Conservation (phyloP, 352 stramenopile species). For the Sclerospora graminicola region DNA sequence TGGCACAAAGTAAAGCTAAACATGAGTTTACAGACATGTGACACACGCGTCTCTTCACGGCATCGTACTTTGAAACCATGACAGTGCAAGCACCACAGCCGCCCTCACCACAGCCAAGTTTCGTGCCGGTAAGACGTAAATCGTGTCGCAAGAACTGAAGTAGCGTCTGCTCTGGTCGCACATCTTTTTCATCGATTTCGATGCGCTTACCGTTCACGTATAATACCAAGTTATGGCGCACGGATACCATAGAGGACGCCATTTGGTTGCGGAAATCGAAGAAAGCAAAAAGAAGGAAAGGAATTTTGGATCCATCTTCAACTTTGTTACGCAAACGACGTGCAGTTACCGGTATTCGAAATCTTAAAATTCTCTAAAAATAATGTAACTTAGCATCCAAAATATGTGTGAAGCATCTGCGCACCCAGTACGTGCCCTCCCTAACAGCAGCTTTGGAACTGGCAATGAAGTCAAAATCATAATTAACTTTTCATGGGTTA, state of each 20-base stretch:
- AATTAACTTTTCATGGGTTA: too few relatives aligned
- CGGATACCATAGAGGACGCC: background rate
- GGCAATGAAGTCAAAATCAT: too few relatives aligned
- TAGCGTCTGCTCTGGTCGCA: slow-evolving; percentile 65
- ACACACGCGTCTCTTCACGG: slow-evolving; percentile 27
- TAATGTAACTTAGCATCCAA: too few relatives aligned
- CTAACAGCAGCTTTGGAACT: too few relatives aligned
- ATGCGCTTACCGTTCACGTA: slow-evolving; percentile 71
- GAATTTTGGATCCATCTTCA: too few relatives aligned
- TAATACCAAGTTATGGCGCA: slow-evolving; percentile 48
- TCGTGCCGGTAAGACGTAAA: slow-evolving; percentile 67
- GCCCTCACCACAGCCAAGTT: slow-evolving; percentile 91
- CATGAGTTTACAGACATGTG: slow-evolving; percentile 85
- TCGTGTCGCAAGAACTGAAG: slow-evolving; percentile 76
- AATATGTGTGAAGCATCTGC: too few relatives aligned
- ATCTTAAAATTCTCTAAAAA: too few relatives aligned
- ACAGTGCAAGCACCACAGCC: slow-evolving; percentile 95
- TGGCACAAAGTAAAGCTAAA: slow-evolving; percentile 67
- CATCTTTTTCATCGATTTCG: slow-evolving; percentile 33
- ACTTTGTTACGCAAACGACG: too few relatives aligned
- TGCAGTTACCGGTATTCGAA: too few relatives aligned
- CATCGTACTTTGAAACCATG: slow-evolving; percentile 78
- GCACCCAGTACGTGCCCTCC: too few relatives aligned
- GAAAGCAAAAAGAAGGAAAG: too few relatives aligned
- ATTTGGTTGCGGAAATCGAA: too few relatives aligned